Conservation (phyloP, 805 yeast species). For the Tetrapisispora taiwanensis region DNA sequence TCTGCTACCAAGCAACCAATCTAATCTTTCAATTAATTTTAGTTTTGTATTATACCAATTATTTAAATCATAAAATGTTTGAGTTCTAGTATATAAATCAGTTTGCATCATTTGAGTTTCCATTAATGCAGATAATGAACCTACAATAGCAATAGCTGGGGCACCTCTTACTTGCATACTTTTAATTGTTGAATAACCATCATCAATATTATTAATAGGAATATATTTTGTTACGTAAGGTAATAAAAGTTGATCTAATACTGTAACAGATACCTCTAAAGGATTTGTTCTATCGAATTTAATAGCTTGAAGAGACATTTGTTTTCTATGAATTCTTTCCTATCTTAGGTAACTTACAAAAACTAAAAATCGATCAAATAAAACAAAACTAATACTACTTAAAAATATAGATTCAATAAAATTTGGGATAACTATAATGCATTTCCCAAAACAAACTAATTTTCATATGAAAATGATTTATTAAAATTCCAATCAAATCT, state of each 20-base stretch:
- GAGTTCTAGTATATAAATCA: constrained; percentile 18
- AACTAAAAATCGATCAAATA: no score
- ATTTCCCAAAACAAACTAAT: no score
- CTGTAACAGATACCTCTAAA: constrained; percentile 36
- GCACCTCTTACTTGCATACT: constrained; percentile 96
- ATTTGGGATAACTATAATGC: no score
- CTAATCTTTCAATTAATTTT: constrained; percentile 40
- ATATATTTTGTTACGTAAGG: constrained; percentile 74
- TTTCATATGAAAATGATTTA: no score
- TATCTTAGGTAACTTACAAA: no score
- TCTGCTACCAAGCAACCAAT: constrained; percentile 62
- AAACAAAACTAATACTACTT: no score
- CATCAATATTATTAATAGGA: constrained; percentile 49
- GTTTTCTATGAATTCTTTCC: no score
- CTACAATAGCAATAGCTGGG: constrained; percentile 96
- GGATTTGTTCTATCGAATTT: constrained; percentile 39
- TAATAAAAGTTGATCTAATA: constrained; percentile 71
- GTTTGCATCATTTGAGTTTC: constrained; percentile 39
- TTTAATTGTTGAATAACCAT: constrained; percentile 75
- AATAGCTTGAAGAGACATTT: constrained; percentile 52
- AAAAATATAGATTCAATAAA: no score
- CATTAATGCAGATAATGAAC: constrained; percentile 71
- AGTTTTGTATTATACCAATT: constrained; percentile 29
- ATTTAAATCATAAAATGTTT: constrained; percentile 26
- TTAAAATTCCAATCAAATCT: no score